These are phyloP conservation scores for Omphalotus guepiniiformis DNA, from an alignment of 768 basidiomycete genomes.

Conservation along the genomic window DNA sequence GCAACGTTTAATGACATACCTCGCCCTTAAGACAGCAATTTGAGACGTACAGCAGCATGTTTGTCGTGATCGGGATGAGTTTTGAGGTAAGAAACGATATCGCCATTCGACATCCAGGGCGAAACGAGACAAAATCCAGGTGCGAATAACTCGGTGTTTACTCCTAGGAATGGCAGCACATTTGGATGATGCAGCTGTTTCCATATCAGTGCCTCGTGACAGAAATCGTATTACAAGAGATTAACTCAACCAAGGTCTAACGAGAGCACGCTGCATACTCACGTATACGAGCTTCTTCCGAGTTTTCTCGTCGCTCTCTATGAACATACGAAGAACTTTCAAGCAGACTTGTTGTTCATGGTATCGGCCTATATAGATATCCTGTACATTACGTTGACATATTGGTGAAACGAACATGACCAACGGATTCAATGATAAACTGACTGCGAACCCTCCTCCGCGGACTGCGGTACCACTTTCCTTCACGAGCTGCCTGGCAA, in stretches of 20 bases:
- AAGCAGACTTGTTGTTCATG: not conserved
- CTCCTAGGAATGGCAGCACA: constrained; percentile 1
- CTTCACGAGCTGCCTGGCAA: not conserved
- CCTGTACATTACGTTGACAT: not conserved
- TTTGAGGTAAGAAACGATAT: not conserved
- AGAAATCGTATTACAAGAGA: not conserved
- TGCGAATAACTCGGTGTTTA: not conserved
- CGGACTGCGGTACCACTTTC: not conserved
- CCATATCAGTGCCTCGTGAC: not conserved
- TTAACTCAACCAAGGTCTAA: not conserved
- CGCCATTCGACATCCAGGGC: not conserved
- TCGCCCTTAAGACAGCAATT: not conserved
- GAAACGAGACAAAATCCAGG: not conserved
- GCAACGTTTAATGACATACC: not conserved
- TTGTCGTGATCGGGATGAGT: not conserved
- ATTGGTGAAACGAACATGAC: not conserved
- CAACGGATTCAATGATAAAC: not conserved
- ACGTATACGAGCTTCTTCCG: not conserved
- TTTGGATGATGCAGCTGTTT: constrained; percentile 8
- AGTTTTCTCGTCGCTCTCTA: not conserved
- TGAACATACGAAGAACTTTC: not conserved
- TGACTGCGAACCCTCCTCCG: not conserved
- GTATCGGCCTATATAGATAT: not conserved
- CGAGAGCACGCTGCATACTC: not conserved
- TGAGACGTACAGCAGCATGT: not conserved